Evolutionary conservation across 805 yeast species (phyloP).

Genomic region (Kockiozyma suomiensis): DNA sequence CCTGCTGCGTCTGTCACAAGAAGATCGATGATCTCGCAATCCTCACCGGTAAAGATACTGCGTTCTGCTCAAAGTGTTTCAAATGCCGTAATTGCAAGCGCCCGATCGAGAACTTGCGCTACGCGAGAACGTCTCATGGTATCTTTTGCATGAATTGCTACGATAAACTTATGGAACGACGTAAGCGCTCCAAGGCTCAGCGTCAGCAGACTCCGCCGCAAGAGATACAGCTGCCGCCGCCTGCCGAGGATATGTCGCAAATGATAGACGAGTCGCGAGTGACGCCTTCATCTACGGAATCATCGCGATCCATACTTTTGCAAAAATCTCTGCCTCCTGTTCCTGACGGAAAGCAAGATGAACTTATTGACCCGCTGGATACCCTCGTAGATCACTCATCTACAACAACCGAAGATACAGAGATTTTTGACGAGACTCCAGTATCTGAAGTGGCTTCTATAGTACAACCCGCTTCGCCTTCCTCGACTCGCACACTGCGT

Average conservation of each 20-base stretch:
- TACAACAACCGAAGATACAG: background rate
- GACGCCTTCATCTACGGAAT: background rate
- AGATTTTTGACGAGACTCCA: background rate
- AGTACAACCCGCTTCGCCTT: background rate
- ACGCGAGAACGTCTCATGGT: conserved; percentile 92
- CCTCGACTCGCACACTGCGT: background rate
- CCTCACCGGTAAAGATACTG: conserved; percentile 83
- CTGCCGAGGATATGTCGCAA: background rate
- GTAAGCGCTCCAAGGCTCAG: conserved; percentile 49
- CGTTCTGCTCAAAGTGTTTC: conserved; percentile 89
- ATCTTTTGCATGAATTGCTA: conserved; percentile 92
- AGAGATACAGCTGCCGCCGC: background rate
- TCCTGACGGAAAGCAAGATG: background rate
- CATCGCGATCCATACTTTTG: background rate
- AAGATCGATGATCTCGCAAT: conserved; percentile 93
- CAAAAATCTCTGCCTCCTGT: conserved; percentile 9
- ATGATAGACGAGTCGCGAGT: background rate
- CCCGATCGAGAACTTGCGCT: conserved; percentile 82
- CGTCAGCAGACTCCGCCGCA: conserved; percentile 1
- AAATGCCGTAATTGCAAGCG: conserved; percentile 84
- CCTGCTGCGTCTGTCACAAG: conserved; percentile 80
- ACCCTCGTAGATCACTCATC: background rate
- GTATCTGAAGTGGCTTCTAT: background rate
- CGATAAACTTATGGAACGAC: conserved; percentile 74
- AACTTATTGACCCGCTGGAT: background rate